These are phyloP conservation scores for Mycoemilia scoparia DNA, from an alignment of 192 early-diverging fungal species.

Conservation along the genomic window DNA sequence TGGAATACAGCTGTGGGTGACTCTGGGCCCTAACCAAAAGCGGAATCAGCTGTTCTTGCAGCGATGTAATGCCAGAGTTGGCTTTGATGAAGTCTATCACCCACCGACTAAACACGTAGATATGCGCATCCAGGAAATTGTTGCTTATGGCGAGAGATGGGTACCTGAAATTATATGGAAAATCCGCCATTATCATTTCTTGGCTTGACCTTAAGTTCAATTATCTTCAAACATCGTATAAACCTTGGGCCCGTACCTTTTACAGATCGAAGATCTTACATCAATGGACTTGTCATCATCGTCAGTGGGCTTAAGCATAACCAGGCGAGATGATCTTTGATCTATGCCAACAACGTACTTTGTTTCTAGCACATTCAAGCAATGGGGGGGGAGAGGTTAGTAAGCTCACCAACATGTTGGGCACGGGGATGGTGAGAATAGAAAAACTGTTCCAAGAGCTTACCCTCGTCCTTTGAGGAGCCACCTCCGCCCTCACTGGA, in stretches of 20 bases:
- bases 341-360: constrained; percentile 23
- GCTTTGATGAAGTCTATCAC: constrained; percentile 62
- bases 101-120: constrained; percentile 90
- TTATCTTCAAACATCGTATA: no score
- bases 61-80: constrained; percentile 47
- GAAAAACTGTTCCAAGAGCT: no score
- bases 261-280: no score
- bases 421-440: no score
- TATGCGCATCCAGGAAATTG: constrained; percentile 72
- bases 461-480: constrained; percentile 9
- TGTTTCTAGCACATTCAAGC: no score
- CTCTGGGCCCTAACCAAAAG: constrained; percentile 72
- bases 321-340: constrained; percentile 27
- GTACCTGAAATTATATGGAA: constrained; percentile 50
- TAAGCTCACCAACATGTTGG: no score
- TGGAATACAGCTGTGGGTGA: constrained; percentile 35
- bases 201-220: no score
- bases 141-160: constrained; percentile 61
- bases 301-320: constrained; percentile 11
- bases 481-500: constrained; percentile 53
- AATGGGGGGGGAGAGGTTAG: no score
- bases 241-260: no score
- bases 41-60: constrained; percentile 72
- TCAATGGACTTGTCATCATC: no score
- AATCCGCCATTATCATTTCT: no score